Evolutionary conservation across 306 rosid species (phyloP).

Genomic region (Prunus davidiana): DNA sequence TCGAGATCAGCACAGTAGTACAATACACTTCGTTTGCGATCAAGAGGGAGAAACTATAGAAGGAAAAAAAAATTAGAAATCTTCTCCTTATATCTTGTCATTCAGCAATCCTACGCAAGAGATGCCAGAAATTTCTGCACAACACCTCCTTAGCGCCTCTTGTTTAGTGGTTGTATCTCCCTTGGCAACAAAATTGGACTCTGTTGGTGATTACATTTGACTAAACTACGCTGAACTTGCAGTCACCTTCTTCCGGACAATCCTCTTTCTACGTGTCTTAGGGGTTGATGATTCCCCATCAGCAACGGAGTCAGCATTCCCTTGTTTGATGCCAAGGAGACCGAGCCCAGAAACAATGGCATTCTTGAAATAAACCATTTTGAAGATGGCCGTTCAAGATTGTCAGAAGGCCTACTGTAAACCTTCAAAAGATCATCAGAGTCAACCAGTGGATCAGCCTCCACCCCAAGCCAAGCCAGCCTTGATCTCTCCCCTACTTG

Average conservation of each 20-base stretch:
- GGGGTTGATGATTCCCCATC: slow-evolving; percentile 61
- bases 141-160: slow-evolving; percentile 4
- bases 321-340: slow-evolving; percentile 85
- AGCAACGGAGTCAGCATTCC: slow-evolving; percentile 38
- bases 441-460: slow-evolving; percentile 85
- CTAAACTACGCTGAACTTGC: slow-evolving; percentile 50
- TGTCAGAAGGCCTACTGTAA: slow-evolving; percentile 74
- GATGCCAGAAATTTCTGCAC: slow-evolving; percentile 8
- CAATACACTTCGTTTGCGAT: background rate
- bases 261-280: slow-evolving; percentile 75
- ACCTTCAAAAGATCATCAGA: slow-evolving; percentile 76
- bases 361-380: slow-evolving; percentile 98
- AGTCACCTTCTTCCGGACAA: slow-evolving; percentile 83
- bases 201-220: slow-evolving; percentile 1
- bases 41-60: background rate
- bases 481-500: slow-evolving; percentile 90
- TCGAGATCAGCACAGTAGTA: background rate
- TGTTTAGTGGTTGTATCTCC: slow-evolving; percentile 12
- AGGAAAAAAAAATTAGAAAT: background rate
- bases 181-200: slow-evolving; percentile 50
- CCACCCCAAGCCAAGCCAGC: slow-evolving; percentile 95
- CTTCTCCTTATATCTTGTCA: slow-evolving; percentile 2
- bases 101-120: slow-evolving; percentile 6
- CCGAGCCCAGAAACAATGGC: slow-evolving; percentile 96
- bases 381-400: slow-evolving; percentile 47